These are phyloP conservation scores for Termitomyces sp. DNA, from an alignment of 768 basidiomycete species.

Conservation along the genomic window DNA sequence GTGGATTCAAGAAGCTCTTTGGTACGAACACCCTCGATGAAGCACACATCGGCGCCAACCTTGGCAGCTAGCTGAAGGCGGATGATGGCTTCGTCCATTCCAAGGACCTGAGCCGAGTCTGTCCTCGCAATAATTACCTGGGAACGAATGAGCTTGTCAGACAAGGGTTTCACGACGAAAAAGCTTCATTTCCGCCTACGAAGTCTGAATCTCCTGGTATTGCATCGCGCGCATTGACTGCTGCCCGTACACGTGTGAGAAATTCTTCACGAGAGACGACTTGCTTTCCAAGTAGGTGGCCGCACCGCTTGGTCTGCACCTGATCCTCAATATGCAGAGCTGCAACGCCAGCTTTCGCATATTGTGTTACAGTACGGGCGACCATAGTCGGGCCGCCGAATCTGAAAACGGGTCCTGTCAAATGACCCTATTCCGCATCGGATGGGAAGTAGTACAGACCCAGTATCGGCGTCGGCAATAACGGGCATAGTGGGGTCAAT, in stretches of 20 bases:
- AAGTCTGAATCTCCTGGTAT: slow-evolving; percentile 76
- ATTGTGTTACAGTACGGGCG: slow-evolving; percentile 72
- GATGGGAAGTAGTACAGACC: slow-evolving; percentile 32
- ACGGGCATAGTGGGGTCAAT: slow-evolving; percentile 63
- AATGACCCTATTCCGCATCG: neutral
- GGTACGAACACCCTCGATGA: slow-evolving; percentile 76
- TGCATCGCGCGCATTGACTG: slow-evolving; percentile 71
- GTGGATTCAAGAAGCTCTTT: slow-evolving; percentile 61
- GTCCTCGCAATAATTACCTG: slow-evolving; percentile 74
- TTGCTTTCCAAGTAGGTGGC: slow-evolving; percentile 78
- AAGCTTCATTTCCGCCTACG: slow-evolving; percentile 30
- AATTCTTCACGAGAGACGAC: slow-evolving; percentile 79
- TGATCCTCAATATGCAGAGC: slow-evolving; percentile 81
- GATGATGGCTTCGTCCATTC: slow-evolving; percentile 71
- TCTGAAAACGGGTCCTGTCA: slow-evolving; percentile 12
- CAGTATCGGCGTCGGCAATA: slow-evolving; percentile 80
- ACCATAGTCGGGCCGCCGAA: slow-evolving; percentile 77
- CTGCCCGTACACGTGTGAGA: slow-evolving; percentile 70
- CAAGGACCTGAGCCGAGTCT: slow-evolving; percentile 74
- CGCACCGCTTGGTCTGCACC: slow-evolving; percentile 79
- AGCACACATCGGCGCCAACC: slow-evolving; percentile 76
- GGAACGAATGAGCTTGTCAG: neutral
- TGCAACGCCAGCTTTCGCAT: slow-evolving; percentile 66
- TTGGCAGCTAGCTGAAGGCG: slow-evolving; percentile 69
- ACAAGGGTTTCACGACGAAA: neutral